Evolutionary conservation across 306 rosid species (phyloP), one percentile per base, ranked within the genome.

Genomic region (Quercus cerris): DNA sequence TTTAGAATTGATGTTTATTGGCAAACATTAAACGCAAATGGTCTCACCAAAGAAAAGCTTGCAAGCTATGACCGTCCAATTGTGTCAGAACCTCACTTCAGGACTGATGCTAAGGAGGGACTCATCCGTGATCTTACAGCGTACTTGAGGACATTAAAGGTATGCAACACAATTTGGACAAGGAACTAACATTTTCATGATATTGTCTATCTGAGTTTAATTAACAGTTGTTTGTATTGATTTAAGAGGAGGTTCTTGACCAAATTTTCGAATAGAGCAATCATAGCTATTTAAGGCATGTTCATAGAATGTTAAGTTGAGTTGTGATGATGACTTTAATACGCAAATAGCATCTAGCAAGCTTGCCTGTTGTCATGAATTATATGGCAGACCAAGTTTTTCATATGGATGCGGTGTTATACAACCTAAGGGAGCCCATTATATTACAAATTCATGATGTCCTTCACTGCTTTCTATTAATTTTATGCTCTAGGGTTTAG

Each of bases 41-140:
- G 87, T 27, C 79, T 80, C 74, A 84, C 80, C 52, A 84, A 73
- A 80, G 75, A 77, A 62, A 80, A 68, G 73, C 84, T 84, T 73
- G 84, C 84, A 58, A 84, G 84, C 77, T 80, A 80, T 84, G 87
- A 84, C 71, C 87, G 82, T 38, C 84, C 82, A 35, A 84, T 73
- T 59, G 63, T 80, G 54, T 84, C 80, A n/a, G 82, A 80, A 79
- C 87, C 87, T 49, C 61, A 68, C 52, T 81, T 84, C 69, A 77
- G 51, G 64, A 52, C 56, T 51, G 84, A 77, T 73, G 17, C 63
- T 27, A 84, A 58, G 82, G 87, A 73, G 73, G 80, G 80, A 35
- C 80, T 84, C 13, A 63, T 84, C 77, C 80, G 4, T 55, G 82
- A 81, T 56, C 85, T 84, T 54, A 77, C 81, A 25, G 74, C 74